Base-by-base conservation (phyloP, 768 basidiomycete genomes). In the Mycena maculata region DNA sequence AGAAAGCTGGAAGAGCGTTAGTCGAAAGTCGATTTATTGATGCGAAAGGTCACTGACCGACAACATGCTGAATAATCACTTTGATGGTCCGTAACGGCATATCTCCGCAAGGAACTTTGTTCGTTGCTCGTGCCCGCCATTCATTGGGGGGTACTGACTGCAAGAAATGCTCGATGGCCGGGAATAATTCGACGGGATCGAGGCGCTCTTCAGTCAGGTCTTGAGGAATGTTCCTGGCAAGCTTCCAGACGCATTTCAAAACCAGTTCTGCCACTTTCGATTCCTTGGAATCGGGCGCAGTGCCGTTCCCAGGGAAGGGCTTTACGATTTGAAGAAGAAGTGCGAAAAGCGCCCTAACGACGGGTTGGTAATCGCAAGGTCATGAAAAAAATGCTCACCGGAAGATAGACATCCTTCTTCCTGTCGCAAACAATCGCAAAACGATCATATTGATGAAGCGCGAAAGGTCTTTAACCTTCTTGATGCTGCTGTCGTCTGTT, bases 391-490 rank as follows among this genome's bases (percentile, higher is more conserved):
- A 15, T 28, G 72, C 91, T 74, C 57, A 96, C 96, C 93, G 86
- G 81, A 97, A 97, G 60, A 96, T 91, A 0, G 95, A 91, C 87
- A 95, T 95, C 63, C 93, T 86, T 69, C 95, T 85, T 18, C 93
- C 92, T 12, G 95, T 95, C 36, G 95, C 92, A 81, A 99, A 97
- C 60, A 98, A 77, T 33, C 96, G 91, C 63, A 99, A 83, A 67
- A 99, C 92, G 63, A 99, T 96, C 94, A 98, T 96, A 78, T 99
- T 99, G 80, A 99, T 96, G 78, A 98, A 99, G 54, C 94, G 89
- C 7, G 95, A 96, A 63, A 99, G 75, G 75, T 99, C 98, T 75
- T 96, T 95, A 44, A 98, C 89, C 74, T 95, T 92, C 76, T 88
- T 89, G 50, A 92, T 86, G 18, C 85, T 79, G 70, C 90, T 94